These are phyloP conservation scores for Colletotrichum simmondsii DNA, from an alignment of 2,329 filamentous ascomycete genomes.

Conservation along the genomic window DNA sequence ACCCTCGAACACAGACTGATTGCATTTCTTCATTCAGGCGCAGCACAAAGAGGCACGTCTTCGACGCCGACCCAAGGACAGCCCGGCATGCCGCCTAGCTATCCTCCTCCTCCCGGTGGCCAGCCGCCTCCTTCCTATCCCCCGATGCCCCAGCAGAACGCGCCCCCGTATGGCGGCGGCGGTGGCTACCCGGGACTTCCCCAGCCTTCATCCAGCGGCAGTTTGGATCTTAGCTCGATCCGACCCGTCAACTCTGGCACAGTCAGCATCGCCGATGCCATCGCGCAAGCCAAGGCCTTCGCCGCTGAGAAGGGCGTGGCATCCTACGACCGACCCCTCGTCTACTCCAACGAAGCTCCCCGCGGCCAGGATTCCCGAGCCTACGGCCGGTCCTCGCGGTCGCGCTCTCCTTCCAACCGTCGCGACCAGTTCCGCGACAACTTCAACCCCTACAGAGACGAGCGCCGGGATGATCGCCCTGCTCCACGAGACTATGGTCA, in stretches of 20 bases:
- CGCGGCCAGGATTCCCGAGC: slow-evolving; percentile 49
- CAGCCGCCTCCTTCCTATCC: slow-evolving; percentile 48
- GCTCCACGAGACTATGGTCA: slow-evolving; percentile 59
- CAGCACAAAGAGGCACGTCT: slow-evolving; percentile 56
- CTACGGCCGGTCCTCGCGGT: slow-evolving; percentile 72
- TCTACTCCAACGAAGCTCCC: slow-evolving; percentile 52
- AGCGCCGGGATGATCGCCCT: slow-evolving; percentile 74
- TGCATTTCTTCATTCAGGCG: slow-evolving; percentile 40
- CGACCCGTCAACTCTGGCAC: slow-evolving; percentile 84
- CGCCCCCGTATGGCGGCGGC: slow-evolving; percentile 48
- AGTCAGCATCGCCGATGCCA: slow-evolving; percentile 84
- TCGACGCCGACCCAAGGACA: slow-evolving; percentile 56
- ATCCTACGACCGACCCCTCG: slow-evolving; percentile 67
- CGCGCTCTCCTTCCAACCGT: slow-evolving; percentile 75
- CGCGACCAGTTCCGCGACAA: slow-evolving; percentile 80
- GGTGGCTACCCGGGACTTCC: slow-evolving; percentile 62
- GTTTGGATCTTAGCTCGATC: slow-evolving; percentile 82
- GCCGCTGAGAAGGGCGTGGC: slow-evolving; percentile 81
- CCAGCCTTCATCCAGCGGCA: slow-evolving; percentile 78
- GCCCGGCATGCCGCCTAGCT: slow-evolving; percentile 49
- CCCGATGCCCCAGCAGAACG: slow-evolving; percentile 46
- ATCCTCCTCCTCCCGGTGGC: slow-evolving; percentile 50
- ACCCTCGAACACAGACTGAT: slow-evolving; percentile 30
- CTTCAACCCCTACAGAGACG: slow-evolving; percentile 86
- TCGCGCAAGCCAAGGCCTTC: slow-evolving; percentile 85